Evolutionary conservation across 805 yeast species (phyloP).

Genomic region (Sugiyamaella americana): DNA sequence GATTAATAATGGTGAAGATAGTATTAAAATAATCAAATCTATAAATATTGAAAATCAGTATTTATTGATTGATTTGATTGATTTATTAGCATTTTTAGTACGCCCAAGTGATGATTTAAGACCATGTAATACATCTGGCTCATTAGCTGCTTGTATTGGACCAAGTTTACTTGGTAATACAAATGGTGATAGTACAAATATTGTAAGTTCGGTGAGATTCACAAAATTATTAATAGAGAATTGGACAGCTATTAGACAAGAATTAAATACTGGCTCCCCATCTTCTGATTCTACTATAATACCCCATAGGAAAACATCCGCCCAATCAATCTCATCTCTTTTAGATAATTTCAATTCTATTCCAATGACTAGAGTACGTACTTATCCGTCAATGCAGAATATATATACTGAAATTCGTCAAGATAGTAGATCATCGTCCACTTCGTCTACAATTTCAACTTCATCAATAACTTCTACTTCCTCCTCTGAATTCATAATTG

Average conservation of each 20-base stretch:
- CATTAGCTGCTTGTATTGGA: conserved; percentile 44
- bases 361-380: not conserved
- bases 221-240: conserved; percentile 46
- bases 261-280: not conserved
- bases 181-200: not conserved
- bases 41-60: conserved; percentile 18
- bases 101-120: conserved; percentile 5
- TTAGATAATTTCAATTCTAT: not conserved
- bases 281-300: no score
- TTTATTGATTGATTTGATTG: conserved; percentile 38
- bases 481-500: not conserved
- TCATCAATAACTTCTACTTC: not conserved
- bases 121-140: conserved; percentile 37
- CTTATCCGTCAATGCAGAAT: not conserved
- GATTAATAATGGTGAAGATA: conserved; percentile 21
- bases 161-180: conserved; percentile 52
- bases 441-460: not conserved
- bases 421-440: not conserved
- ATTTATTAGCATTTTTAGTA: conserved; percentile 34
- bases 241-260: conserved; percentile 38
- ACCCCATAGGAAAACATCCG: not conserved
- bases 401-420: not conserved
- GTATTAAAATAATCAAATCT: not conserved
- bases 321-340: conserved; percentile 18
- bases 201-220: conserved; percentile 40